phyloP scores from a whole-genome alignment of 768 basidiomycete species.

The Tricholoma flavovirens region DNA sequence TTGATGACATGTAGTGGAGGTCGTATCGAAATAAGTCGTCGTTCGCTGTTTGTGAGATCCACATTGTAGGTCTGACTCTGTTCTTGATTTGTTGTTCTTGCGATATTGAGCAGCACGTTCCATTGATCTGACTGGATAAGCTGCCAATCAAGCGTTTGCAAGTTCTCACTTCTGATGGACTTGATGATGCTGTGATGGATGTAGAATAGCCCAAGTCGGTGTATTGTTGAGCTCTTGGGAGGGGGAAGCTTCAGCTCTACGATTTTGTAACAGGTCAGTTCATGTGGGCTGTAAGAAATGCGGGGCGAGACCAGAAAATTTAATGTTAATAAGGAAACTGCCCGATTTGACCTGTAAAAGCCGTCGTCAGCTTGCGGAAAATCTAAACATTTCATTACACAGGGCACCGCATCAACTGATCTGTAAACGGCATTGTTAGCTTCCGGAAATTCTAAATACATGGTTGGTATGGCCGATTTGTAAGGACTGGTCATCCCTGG shows the following conservation, averaged over 20 bases:
- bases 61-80: background rate
- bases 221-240: background rate
- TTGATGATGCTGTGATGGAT: too few species aligned
- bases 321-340: background rate
- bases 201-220: too few species aligned
- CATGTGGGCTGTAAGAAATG: background rate
- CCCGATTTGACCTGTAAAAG: background rate
- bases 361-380: background rate
- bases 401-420: too few species aligned
- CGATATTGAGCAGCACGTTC: background rate
- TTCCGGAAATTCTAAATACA: too few species aligned
- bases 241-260: background rate
- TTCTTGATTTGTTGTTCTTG: background rate
- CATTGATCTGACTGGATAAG: too few species aligned
- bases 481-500: too few species aligned
- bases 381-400: too few species aligned
- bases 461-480: too few species aligned
- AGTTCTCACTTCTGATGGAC: background rate
- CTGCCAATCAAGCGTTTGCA: too few species aligned
- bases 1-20: background rate
- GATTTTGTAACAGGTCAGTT: background rate
- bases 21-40: background rate
- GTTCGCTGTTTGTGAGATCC: background rate
- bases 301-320: background rate
- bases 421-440: too few species aligned